These are phyloP conservation scores for Hura crepitans DNA, from an alignment of 441 rosid species.

Conservation along the genomic window DNA sequence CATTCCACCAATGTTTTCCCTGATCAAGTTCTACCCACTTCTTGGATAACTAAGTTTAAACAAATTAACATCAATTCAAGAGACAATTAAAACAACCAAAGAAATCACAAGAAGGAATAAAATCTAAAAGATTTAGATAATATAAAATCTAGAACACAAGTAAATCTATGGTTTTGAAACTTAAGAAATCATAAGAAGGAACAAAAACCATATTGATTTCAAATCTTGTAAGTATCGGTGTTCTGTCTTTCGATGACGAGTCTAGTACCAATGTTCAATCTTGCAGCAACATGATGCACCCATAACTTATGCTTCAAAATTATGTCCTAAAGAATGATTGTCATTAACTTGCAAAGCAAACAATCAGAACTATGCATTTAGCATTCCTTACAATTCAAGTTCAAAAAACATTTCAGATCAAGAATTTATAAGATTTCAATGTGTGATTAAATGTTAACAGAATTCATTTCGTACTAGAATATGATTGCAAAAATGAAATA, in stretches of 20 bases:
- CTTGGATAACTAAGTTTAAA: conserved; percentile 65
- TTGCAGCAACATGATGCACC: conserved; percentile 60
- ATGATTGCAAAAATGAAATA: no score
- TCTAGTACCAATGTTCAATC: no score
- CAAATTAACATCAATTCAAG: conserved; percentile 41
- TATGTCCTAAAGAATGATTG: conserved; percentile 14
- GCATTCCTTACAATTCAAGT: neutral
- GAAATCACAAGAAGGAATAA: no score
- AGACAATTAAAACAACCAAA: no score
- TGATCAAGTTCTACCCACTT: conserved; percentile 44
- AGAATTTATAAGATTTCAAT: neutral
- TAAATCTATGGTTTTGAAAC: no score
- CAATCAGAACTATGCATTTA: neutral
- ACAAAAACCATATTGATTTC: no score
- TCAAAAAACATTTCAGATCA: neutral
- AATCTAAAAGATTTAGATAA: no score
- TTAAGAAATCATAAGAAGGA: no score
- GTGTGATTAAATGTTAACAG: neutral
- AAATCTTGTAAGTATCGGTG: no score
- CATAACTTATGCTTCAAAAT: conserved; percentile 31
- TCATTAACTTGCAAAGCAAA: conserved; percentile 11
- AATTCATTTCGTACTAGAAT: neutral
- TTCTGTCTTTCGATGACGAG: no score
- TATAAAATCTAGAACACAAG: no score
- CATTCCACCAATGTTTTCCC: conserved; percentile 58